These are phyloP conservation scores for Bigelowiella natans DNA, from an alignment of 78 protist genomes.

Conservation along the genomic window DNA sequence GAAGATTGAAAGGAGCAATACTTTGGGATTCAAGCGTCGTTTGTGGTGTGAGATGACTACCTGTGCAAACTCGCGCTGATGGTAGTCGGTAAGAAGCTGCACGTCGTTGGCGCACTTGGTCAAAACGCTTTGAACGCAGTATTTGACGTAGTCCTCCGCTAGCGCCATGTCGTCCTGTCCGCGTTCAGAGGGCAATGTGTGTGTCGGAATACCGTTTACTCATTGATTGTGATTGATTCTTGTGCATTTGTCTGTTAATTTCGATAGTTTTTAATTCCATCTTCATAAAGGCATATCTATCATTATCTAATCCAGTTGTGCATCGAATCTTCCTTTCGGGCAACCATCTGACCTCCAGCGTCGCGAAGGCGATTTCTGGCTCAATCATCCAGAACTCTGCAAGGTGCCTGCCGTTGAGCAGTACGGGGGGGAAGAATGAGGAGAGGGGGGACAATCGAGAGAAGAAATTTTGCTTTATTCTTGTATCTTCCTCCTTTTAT, in stretches of 20 bases:
- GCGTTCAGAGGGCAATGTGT: background rate
- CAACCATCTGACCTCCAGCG: too few species aligned
- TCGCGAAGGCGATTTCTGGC: conserved; percentile 72
- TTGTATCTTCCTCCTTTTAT: too few species aligned
- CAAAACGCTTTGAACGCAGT: background rate
- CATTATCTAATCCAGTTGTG: too few species aligned
- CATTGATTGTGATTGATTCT: background rate
- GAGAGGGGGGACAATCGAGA: background rate
- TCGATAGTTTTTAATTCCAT: too few species aligned
- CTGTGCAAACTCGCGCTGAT: background rate
- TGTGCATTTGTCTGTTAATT: background rate
- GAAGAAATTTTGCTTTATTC: too few species aligned
- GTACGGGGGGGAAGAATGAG: background rate
- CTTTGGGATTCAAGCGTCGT: too few species aligned
- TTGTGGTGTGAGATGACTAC: too few species aligned
- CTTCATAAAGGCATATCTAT: too few species aligned
- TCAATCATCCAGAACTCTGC: conserved; percentile 87
- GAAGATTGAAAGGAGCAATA: too few species aligned
- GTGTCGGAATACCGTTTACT: background rate
- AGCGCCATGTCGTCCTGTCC: background rate
- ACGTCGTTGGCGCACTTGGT: background rate
- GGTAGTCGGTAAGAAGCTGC: background rate
- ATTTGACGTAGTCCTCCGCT: background rate
- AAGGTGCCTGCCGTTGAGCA: conserved; percentile 50
- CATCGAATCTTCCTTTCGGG: too few species aligned